Base-by-base conservation (phyloP, 306 rosid species). In the Corylus americana region DNA sequence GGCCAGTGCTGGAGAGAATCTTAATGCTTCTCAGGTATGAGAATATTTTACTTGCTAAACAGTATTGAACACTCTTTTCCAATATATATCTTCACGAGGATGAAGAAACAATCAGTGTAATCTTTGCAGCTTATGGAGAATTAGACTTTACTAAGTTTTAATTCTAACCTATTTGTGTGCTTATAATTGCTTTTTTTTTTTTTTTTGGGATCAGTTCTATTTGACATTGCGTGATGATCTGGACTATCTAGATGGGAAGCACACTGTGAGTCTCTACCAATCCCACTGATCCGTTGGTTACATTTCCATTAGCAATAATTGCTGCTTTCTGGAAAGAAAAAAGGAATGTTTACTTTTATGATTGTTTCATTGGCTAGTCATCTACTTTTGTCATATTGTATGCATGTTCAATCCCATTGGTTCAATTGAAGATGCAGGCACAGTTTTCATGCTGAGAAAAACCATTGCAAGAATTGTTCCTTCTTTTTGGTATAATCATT, bases 1-100 rank as follows among this genome's bases (percentile, higher is more conserved):
- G 97, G 98, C 98, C 47, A 92, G 97, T 86, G 98, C 92, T 3
- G 98, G 98, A 74, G 97, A 92, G 87, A 92, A 94, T 83, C 89
- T 94, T 61, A 94, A 94, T 89, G 98, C 98, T 78, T 94, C 98
- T 75, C 97, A 94, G 97, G 98, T 94, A 83, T 75, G 18, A 12
- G 74, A 75, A 59, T 77, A 54, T 22, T 57, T 77, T n/a, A 3
- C 22, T 62, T 25, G 68, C 47, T 48, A 57, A 53, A 20, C 58
- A 53, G 64, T 31, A 39, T 2, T 2, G 51, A 68, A 8, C 10
- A 68, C 9, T 68, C 8, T 68, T 68, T 39, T 68, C 12, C 51
- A 10, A 1, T 9, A 42, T 39, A 39, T 42, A 18, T 4, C 51
- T 8, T 42, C 22, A 31, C 17, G 70, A 67, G 7, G 29, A 67